Conservation (phyloP, 1,284 basidiomycete genomes). For the Cystobasidiaceae sp. region DNA sequence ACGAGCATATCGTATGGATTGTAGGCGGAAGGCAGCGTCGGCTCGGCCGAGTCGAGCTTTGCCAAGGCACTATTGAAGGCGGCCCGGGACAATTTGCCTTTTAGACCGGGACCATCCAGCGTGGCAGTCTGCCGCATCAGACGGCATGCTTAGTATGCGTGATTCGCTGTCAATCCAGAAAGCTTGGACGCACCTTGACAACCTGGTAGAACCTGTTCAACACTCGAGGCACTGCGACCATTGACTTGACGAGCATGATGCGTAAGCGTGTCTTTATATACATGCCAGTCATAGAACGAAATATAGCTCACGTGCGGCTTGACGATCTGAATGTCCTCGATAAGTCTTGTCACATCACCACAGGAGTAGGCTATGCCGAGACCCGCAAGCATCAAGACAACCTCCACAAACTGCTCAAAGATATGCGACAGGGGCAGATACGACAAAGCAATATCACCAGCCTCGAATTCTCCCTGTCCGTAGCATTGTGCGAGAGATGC, state of each 20-base stretch:
- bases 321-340: conserved; percentile 82
- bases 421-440: conserved; percentile 85
- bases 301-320: conserved; percentile 61
- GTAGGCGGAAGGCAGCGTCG: conserved; percentile 10
- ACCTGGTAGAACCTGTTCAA: conserved; percentile 59
- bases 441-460: conserved; percentile 55
- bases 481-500: conserved; percentile 63
- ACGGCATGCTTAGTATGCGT: not conserved
- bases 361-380: conserved; percentile 69
- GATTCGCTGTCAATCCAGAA: not conserved
- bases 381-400: conserved; percentile 15
- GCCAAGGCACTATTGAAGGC: conserved; percentile 75
- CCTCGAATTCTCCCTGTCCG: conserved; percentile 48
- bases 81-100: conserved; percentile 71
- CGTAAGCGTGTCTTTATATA: not conserved
- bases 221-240: conserved; percentile 58
- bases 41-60: conserved; percentile 59
- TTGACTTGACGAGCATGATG: conserved; percentile 47
- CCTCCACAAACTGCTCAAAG: conserved; percentile 44
- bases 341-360: conserved; percentile 79
- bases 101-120: conserved; percentile 74
- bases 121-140: conserved; percentile 56
- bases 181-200: conserved; percentile 34
- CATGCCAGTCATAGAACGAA: not conserved
- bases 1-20: conserved; percentile 81